phyloP scores from a whole-genome alignment of 163 green algal genomes.

The Coccomyxa subellipsoidea region DNA sequence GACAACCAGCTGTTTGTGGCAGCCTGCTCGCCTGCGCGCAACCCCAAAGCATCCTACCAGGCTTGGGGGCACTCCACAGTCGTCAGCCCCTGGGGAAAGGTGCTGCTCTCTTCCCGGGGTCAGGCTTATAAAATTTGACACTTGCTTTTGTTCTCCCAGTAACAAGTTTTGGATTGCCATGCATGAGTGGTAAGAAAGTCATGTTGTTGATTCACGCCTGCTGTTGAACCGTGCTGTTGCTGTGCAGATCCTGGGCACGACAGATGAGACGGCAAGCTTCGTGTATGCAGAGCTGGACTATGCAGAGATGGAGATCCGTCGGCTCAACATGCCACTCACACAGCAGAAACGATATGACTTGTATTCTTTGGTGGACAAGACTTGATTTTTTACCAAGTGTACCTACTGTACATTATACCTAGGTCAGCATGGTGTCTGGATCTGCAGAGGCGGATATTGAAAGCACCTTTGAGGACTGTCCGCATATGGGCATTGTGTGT shows the following conservation, averaged over 20 bases:
- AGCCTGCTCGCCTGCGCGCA: slow-evolving; percentile 83
- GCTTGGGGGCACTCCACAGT: slow-evolving; percentile 68
- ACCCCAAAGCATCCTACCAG: slow-evolving; percentile 60
- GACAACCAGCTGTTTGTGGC: slow-evolving; percentile 95
- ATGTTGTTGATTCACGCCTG: neutral
- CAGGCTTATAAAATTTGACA: neutral
- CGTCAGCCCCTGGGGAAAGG: slow-evolving; percentile 81
- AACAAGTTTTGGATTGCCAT: neutral
- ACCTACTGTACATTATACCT: too few relatives aligned
- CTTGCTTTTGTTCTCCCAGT: neutral
- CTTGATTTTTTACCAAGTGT: too few relatives aligned
- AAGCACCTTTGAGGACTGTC: too few relatives aligned
- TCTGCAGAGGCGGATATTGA: too few relatives aligned
- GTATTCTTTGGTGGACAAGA: slow-evolving; percentile 75
- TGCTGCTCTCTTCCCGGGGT: slow-evolving; percentile 11
- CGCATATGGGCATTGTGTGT: too few relatives aligned
- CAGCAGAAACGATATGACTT: slow-evolving; percentile 80
- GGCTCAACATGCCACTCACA: slow-evolving; percentile 77
- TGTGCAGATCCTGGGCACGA: slow-evolving; percentile 57
- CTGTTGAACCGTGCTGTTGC: neutral
- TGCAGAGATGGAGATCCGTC: slow-evolving; percentile 50
- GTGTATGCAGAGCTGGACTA: slow-evolving; percentile 73
- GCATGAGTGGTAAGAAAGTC: neutral
- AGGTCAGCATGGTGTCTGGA: too few relatives aligned
- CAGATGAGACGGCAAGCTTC: slow-evolving; percentile 63